Base-by-base conservation (phyloP, 2,329 filamentous ascomycete genomes). In the Fusarium dimerum region DNA sequence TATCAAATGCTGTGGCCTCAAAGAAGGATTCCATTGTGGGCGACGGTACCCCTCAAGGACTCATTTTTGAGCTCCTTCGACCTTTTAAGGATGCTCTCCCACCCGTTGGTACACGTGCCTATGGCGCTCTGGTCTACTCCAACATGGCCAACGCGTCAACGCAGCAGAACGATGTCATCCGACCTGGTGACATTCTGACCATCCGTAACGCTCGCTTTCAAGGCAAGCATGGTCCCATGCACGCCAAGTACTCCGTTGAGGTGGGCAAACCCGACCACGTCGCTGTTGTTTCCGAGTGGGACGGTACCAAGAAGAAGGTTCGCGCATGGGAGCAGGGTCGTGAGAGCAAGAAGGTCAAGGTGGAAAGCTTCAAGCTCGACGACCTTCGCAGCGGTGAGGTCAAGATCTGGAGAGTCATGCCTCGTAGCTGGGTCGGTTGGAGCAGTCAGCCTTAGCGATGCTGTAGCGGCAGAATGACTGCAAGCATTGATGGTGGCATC, bases 291-390 rank as follows among this genome's bases (percentile, higher is more conserved):
- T 84, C 91, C 10, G 94, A 99, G 71, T 99, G 94, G 94, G 94
- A 99, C 71, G 94, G 94, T 3, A 96, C 91, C 40, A 96, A 97
- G 83, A 96, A 96, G 81, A 97, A 97, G 80, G 88, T 99, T 26
- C 79, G 92, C 29, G 92, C 88, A 2, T 97, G 91, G 90, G 94
- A 97, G 72, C 94, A 99, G 70, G 93, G 93, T 0, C 79, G 93
- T 13, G 93, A 97, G 76, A 92, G 86, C 70, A 93, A 89, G 72
- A 97, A 97, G 78, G 87, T 95, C 49, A 94, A 95, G 77, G 77
- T 90, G 55, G 93, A 97, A 78, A 96, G 92, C 74, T 97, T 93
- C 76, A 90, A 92, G 76, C 81, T 99, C 55, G 92, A 92, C 42
- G 94, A 99, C 75, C 68, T 99, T 70, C 83, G 90, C 68, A 93